These are phyloP conservation scores for Botrytis medusae DNA, from an alignment of 2,329 filamentous ascomycete genomes.

Conservation along the genomic window DNA sequence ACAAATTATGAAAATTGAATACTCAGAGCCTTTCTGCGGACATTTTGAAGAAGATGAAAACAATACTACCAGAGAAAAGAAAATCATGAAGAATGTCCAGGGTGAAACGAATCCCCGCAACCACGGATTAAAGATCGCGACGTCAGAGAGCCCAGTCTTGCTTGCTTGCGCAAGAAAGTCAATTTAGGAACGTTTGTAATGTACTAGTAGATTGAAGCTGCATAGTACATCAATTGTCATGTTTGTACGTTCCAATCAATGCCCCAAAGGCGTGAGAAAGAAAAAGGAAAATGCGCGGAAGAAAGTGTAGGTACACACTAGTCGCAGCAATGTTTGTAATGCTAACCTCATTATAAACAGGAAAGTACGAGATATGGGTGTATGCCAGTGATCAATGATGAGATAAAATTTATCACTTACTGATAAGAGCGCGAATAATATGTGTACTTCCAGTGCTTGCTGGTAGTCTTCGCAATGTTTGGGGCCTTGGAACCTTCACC, in stretches of 20 bases:
- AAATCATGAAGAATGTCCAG: constrained; percentile 31
- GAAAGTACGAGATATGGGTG: not conserved
- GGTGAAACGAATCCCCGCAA: constrained; percentile 63
- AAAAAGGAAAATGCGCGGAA: not conserved
- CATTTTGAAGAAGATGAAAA: not conserved
- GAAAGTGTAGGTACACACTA: not conserved
- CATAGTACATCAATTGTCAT: constrained; percentile 42
- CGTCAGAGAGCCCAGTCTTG: constrained; percentile 60
- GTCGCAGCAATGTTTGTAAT: not conserved
- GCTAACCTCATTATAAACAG: not conserved
- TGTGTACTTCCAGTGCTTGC: not conserved
- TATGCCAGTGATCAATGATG: not conserved
- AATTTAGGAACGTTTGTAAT: constrained; percentile 52
- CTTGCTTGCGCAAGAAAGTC: constrained; percentile 37
- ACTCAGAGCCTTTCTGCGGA: not conserved
- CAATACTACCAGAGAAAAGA: not conserved
- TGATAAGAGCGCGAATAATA: not conserved
- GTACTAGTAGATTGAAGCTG: constrained; percentile 52
- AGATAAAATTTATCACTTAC: not conserved
- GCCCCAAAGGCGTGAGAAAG: not conserved
- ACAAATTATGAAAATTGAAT: not conserved
- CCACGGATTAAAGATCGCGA: constrained; percentile 47
- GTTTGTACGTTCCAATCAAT: constrained; percentile 17
- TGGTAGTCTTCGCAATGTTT: too few relatives aligned
- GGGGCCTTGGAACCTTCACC: not conserved